Base-by-base conservation (phyloP, 352 stramenopile genomes). In the Blastocystis sp. region DNA sequence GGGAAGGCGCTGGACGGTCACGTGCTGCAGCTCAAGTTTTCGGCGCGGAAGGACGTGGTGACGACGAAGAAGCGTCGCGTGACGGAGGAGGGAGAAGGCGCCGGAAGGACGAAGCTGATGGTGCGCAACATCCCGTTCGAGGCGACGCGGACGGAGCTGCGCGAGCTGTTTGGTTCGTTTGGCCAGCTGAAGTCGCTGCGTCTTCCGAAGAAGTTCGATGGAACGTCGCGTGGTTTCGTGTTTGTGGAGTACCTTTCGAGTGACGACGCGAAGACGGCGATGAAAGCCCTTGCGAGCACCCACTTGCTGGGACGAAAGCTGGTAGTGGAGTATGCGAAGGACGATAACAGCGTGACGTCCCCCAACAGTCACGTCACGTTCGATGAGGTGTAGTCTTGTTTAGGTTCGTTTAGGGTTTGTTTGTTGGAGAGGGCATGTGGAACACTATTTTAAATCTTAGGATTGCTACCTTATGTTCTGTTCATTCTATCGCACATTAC, bases 181-280 rank as follows among this genome's bases (percentile, higher is more conserved):
- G 96, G 96, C 6, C 93, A 98, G 88, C 90, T 99, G 44, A 98
- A 98, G 87, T 95, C 92, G 64, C 93, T 98, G 67, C 93, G 95
- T 24, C 93, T 99, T 86, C 96, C 96, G 34, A 98, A 98, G 89
- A 98, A 98, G 88, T 98, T 98, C 87, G 96, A 98, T 89, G 96
- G 96, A 61, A 91, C 90, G 65, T 94, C 97, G 89, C 95, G 96
- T 77, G 96, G 93, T 48, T 99, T 99, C 88, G 96, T 94, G 21
- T 99, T 99, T 87, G 93, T 98, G 57, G 95, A 98, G 86, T 99
- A 97, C 86, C 84, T 97, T 32, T 97, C 94, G 0, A 90, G 93
- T 56, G 94, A 98, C 87, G 96, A 98, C 88, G 95, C 95, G 3
- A 87, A 92, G 81, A 92, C 91, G 63, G 96, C 94, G 24, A 96